Evolutionary conservation across 805 yeast species (phyloP), one percentile per base, ranked within the genome.

Genomic region (Candida ulmi): DNA sequence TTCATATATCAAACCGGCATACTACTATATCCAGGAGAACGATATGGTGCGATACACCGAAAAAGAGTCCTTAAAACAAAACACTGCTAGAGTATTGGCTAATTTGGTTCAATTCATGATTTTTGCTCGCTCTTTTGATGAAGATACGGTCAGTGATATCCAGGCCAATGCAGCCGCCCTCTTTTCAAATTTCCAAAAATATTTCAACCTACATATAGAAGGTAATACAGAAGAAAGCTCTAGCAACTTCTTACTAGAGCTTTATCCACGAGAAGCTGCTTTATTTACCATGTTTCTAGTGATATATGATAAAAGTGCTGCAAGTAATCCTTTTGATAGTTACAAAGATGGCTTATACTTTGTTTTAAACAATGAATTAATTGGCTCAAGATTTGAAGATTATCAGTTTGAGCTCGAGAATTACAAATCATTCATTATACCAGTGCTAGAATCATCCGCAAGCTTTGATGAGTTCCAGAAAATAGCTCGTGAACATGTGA

Each of bases 1-100:
- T 13, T 30, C 47, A 11, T 48, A 40, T 26, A 26, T 50, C 29
- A 48, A 50, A 23, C 54, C 54, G 3, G 33, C 54, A 4, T 38
- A 42, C 7, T 46, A 36, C 28, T 48, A 46, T 33, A 35, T 50
- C 17, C 45, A 46, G 24, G 43, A 39, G 17, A 37, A 36, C 26
- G 52, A 50, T 16, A 29, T 50, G 25, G 18, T 36, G 3, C 37
- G 39, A 13, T 35, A 32, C 17, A 28, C 30, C 2, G 17, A 30
- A 15, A 17, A 33, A 7, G 51, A 48, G 30, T 26, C 43, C 2
- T 17, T 17, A 11, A 46, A 48, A 29, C 42, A 44, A 25, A 41
- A 44, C 17, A 31, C 33, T 4, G 39, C 50, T 8, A 40, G 51
- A 31, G 48, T 50, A 2, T 23, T 48, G n/a, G 37, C 43, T 11